These are phyloP conservation scores for Globisporangium perplexum DNA, from an alignment of 352 stramenopile genomes.

Conservation along the genomic window DNA sequence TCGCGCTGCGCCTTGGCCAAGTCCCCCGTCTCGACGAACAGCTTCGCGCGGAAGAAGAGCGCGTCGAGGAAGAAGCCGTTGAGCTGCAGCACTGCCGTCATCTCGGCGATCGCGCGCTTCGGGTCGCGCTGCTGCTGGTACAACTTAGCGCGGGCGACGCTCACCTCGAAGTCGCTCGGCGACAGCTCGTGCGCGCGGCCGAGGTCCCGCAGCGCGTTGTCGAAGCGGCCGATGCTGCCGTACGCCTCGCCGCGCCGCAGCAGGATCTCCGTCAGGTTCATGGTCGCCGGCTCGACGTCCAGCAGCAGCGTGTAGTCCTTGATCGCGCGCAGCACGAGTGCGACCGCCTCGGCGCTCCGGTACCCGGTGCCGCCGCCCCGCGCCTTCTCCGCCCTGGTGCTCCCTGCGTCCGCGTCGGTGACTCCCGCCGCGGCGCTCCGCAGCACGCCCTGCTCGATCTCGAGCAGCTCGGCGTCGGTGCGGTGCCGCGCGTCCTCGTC, in stretches of 20 bases:
- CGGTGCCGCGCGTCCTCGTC: constrained; percentile 39
- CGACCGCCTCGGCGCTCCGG: constrained; percentile 21
- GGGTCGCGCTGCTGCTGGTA: constrained; percentile 38
- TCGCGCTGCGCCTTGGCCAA: constrained; percentile 38
- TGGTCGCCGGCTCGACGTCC: constrained; percentile 32
- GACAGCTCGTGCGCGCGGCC: constrained; percentile 34
- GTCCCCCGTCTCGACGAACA: constrained; percentile 40
- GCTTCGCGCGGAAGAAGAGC: constrained; percentile 48
- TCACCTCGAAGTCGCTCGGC: constrained; percentile 49
- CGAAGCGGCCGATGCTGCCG: constrained; percentile 35
- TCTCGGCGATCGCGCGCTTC: constrained; percentile 36
- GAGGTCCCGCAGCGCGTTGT: constrained; percentile 58
- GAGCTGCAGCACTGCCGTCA: constrained; percentile 43
- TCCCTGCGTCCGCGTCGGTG: neutral
- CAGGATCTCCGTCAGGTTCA: constrained; percentile 23
- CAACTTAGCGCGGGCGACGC: constrained; percentile 50
- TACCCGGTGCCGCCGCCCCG: constrained; percentile 21
- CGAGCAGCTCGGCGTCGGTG: constrained; percentile 38
- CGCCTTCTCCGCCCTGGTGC: constrained; percentile 4
- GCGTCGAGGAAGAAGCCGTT: constrained; percentile 76
- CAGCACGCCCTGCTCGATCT: constrained; percentile 34
- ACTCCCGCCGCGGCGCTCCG: too few species aligned
- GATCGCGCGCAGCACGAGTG: constrained; percentile 49
- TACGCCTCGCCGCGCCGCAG: constrained; percentile 41
- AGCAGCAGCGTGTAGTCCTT: constrained; percentile 55